phyloP scores from a whole-genome alignment of 1,284 basidiomycete species.

The Cutaneotrichosporon sp. region DNA sequence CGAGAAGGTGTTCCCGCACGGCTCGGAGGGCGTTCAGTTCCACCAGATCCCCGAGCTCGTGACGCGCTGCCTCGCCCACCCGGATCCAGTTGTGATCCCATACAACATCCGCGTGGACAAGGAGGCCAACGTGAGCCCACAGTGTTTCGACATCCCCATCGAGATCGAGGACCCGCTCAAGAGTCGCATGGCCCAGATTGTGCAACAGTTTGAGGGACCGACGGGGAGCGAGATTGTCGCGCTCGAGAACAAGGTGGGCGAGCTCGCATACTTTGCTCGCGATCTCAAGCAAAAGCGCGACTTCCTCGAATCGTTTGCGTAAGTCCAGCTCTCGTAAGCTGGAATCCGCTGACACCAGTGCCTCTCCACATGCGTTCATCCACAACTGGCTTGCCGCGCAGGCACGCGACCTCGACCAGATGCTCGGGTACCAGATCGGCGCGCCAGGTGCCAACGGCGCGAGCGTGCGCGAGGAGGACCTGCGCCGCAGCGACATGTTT shows the following conservation, averaged over 20 bases:
- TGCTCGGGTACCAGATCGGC: constrained; percentile 74
- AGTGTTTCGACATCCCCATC: constrained; percentile 84
- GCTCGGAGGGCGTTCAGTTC: constrained; percentile 68
- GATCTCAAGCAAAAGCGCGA: constrained; percentile 82
- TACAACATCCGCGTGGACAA: constrained; percentile 57
- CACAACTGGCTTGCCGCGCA: constrained; percentile 88
- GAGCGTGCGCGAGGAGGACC: constrained; percentile 76
- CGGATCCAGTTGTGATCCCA: constrained; percentile 81
- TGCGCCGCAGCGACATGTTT: constrained; percentile 86
- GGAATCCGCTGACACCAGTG: constrained; percentile 25
- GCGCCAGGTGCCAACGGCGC: constrained; percentile 58
- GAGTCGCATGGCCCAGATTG: constrained; percentile 69
- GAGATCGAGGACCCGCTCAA: constrained; percentile 85
- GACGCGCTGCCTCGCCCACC: constrained; percentile 72
- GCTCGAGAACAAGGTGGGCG: constrained; percentile 83
- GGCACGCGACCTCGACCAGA: constrained; percentile 80
- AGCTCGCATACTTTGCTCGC: constrained; percentile 75
- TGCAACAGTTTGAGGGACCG: constrained; percentile 69
- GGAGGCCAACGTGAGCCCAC: constrained; percentile 51
- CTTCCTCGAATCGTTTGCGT: constrained; percentile 79
- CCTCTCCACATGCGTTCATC: constrained; percentile 63
- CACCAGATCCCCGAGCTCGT: constrained; percentile 81
- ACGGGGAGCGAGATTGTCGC: constrained; percentile 64
- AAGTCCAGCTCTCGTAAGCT: constrained; percentile 19
- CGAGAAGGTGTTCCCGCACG: constrained; percentile 57